These are phyloP conservation scores for Tuber calosporum DNA, from an alignment of 495 filamentous ascomycete genomes.

Conservation along the genomic window DNA sequence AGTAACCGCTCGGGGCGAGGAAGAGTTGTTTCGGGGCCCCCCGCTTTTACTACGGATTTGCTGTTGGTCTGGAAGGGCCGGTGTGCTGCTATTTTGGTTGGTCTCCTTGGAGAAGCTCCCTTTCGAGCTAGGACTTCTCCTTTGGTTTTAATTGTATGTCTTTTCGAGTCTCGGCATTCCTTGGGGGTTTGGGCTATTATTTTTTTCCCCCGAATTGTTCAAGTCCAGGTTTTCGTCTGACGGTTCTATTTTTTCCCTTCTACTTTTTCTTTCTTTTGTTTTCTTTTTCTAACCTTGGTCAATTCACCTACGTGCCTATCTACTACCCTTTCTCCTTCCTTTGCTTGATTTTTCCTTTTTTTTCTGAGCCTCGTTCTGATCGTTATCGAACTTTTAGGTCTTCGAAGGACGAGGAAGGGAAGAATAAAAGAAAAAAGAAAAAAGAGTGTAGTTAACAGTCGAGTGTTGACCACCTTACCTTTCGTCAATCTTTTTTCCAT, in stretches of 20 bases:
- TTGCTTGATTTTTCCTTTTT: not conserved
- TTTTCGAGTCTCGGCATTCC: not conserved
- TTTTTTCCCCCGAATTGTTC: not conserved
- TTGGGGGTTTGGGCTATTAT: not conserved
- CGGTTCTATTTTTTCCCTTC: not conserved
- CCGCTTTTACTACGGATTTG: not conserved
- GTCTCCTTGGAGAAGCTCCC: not conserved
- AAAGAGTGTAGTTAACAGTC: constrained; percentile 4
- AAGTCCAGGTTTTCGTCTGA: not conserved
- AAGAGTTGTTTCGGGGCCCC: not conserved
- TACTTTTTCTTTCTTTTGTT: not conserved
- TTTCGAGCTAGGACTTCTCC: not conserved
- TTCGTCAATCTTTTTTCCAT: constrained; percentile 1
- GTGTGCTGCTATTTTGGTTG: not conserved
- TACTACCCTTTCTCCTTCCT: not conserved
- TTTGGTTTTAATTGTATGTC: not conserved
- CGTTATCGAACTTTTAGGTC: not conserved
- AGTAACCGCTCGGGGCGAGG: not conserved
- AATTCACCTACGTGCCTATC: not conserved
- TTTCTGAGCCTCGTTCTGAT: not conserved
- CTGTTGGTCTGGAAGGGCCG: not conserved
- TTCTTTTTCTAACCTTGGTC: not conserved
- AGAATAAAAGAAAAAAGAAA: not conserved
- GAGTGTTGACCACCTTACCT: not conserved
- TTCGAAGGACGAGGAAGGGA: not conserved